Evolutionary conservation across 2,329 filamentous ascomycete genomes (phyloP).

Genomic region (Trichoderma polysporum): DNA sequence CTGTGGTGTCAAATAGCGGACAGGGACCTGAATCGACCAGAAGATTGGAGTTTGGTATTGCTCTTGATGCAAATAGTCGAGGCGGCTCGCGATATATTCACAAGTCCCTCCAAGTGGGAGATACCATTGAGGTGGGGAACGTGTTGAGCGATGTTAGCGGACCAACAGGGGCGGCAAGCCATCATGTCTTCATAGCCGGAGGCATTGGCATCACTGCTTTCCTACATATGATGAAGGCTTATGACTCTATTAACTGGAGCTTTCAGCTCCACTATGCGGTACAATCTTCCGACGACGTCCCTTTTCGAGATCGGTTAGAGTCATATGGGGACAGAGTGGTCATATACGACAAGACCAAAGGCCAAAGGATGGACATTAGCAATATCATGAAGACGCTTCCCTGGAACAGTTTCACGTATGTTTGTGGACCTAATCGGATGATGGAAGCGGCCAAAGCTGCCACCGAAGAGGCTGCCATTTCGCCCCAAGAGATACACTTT

Average conservation of each 20-base stretch:
- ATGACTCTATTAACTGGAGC: slow-evolving; percentile 47
- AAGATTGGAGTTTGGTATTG: slow-evolving; percentile 58
- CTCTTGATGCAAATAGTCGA: slow-evolving; percentile 53
- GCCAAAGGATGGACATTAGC: slow-evolving; percentile 52
- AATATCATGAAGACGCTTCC: slow-evolving; percentile 49
- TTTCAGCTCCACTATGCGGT: slow-evolving; percentile 60
- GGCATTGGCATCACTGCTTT: slow-evolving; percentile 69
- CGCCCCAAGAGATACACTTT: slow-evolving; percentile 55
- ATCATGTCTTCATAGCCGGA: slow-evolving; percentile 62
- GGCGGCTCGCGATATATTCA: slow-evolving; percentile 64
- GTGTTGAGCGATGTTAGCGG: slow-evolving; percentile 50
- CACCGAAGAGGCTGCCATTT: slow-evolving; percentile 44
- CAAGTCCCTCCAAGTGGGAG: slow-evolving; percentile 45
- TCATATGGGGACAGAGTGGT: slow-evolving; percentile 42
- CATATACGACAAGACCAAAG: slow-evolving; percentile 53
- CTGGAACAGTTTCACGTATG: slow-evolving; percentile 59
- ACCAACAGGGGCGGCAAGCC: slow-evolving; percentile 47
- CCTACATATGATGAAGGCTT: slow-evolving; percentile 46
- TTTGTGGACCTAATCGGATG: slow-evolving; percentile 59
- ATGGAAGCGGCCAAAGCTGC: slow-evolving; percentile 51
- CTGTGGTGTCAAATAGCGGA: slow-evolving; percentile 46
- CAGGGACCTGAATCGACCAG: slow-evolving; percentile 35
- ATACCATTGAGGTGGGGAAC: slow-evolving; percentile 50
- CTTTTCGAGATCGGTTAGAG: slow-evolving; percentile 52
- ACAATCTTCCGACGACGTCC: slow-evolving; percentile 49